Conservation (phyloP, 306 rosid genomes). For the Rosa rugosa region DNA sequence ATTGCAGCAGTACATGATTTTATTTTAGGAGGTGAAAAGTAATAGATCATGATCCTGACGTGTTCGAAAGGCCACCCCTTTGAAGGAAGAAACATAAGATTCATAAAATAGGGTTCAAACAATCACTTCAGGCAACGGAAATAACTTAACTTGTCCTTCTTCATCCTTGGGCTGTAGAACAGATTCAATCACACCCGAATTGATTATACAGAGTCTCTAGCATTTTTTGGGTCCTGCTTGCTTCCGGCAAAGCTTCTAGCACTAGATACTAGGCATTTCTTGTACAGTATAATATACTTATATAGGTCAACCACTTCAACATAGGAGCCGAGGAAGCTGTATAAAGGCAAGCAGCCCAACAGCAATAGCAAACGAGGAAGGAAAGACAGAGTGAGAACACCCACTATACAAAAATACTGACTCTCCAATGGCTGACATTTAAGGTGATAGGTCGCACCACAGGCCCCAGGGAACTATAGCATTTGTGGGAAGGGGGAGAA, state of each 20-base stretch:
- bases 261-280: background rate
- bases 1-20: background rate
- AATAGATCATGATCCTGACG: background rate
- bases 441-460: background rate
- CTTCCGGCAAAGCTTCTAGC: background rate
- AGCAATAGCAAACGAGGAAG: background rate
- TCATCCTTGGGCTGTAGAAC: background rate
- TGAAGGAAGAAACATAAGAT: background rate
- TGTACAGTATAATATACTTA: background rate
- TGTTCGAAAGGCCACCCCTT: background rate
- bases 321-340: background rate
- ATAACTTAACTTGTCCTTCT: background rate
- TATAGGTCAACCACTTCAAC: background rate
- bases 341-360: background rate
- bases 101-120: background rate
- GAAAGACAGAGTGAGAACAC: background rate
- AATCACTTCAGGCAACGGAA: background rate
- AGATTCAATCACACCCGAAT: background rate
- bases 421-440: background rate
- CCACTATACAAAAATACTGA: background rate
- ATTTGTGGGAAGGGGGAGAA: background rate
- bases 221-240: background rate
- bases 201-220: background rate
- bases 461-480: background rate
- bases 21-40: background rate